Base-by-base conservation (phyloP, 2,329 filamentous ascomycete species). In the Intubia oerlemansii region DNA sequence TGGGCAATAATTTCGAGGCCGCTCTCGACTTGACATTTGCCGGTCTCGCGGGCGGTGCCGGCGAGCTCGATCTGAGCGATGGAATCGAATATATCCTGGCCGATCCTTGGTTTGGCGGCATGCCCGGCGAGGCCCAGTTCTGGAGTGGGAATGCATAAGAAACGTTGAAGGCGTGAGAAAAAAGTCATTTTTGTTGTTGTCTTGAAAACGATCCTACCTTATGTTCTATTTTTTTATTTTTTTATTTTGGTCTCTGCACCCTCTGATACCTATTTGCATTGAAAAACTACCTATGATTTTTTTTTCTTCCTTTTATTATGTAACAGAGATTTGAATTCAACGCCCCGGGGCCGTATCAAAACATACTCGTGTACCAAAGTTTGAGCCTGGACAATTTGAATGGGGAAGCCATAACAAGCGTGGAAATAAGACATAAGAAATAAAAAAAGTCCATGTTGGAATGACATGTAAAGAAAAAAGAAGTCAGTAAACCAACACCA, bases 11-110 rank as follows among this genome's bases (percentile, higher is more conserved):
- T 10, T 51, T 54, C 31, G 51, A 51, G 29, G 50, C 56, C 30
- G 53, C 52, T n/a, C 48, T 56, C 47, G 52, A 52, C 22, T 42
- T 54, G 31, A 54, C 52, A 3, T 39, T 56, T 22, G 48, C 46
- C 9, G 52, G 44, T 2, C 24, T 35, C 19, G 5, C 34, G 12
- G 34, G 36, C 10, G 27, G 23, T 12, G 25, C 32, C 25, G 30
- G 31, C 25, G 27, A 23, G 5, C 22, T 32, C 8, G 29, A 29
- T 25, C 22, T 47, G 30, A 45, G 46, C 34, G 45, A 49, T 11
- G 46, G 46, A 7, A 42, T 49, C 28, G 42, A 44, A 19, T 48
- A 48, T 34, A 42, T 50, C 29, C 41, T 54, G 28, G 44, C 48
- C 32, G 53, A 56, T 31, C 47, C 50, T 10, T 55, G 53, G 46